Evolutionary conservation across 306 rosid species (phyloP).

Genomic region (Potentilla sterilis): DNA sequence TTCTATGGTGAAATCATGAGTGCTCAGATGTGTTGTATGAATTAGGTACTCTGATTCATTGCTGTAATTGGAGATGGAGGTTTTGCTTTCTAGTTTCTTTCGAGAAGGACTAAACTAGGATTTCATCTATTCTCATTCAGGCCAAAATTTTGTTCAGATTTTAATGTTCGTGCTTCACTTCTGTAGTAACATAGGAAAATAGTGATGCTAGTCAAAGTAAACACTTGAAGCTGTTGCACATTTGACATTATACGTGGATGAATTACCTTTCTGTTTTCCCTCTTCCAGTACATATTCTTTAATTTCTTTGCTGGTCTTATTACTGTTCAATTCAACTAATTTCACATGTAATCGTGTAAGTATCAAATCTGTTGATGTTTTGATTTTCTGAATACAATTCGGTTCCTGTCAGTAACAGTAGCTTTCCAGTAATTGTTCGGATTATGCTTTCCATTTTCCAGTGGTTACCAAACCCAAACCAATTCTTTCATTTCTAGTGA

Average conservation of each 20-base stretch:
- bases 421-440: neutral
- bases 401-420: no score
- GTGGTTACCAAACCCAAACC: no score
- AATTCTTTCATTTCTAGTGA: no score
- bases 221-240: neutral
- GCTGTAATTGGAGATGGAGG: constrained; percentile 2
- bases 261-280: neutral
- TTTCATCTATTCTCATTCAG: neutral
- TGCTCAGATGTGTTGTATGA: neutral
- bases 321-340: neutral
- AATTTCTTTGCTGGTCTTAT: neutral
- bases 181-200: neutral
- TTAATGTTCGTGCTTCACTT: neutral
- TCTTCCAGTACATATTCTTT: neutral
- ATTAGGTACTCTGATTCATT: neutral
- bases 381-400: neutral
- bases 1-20: neutral
- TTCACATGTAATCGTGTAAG: no score
- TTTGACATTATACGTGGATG: neutral
- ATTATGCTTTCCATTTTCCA: neutral
- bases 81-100: neutral
- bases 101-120: neutral
- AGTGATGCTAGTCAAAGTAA: neutral
- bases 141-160: neutral
- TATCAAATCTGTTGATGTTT: neutral